Percentiles rank a stretch among this genome's conserved stretches.
Evolutionary conservation across 306 rosid species (phyloP).

Genomic region (Cucumis hystrix): DNA sequence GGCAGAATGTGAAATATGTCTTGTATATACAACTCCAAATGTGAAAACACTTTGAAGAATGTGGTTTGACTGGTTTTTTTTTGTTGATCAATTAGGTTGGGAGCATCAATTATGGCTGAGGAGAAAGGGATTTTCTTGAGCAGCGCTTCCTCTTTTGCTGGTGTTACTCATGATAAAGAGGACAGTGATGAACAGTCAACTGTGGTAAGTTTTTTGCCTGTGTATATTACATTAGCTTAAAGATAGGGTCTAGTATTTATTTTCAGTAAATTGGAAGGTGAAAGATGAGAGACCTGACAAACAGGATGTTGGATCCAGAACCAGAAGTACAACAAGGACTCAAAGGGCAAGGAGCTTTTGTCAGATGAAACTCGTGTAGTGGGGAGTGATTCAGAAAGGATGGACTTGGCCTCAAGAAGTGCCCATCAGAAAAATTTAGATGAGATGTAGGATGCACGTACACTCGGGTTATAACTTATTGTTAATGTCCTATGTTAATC

Average conservation of each 20-base stretch:
- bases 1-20: conserved; percentile 40
- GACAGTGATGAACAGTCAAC: background rate
- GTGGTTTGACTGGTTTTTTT: background rate
- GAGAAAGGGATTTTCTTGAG: background rate
- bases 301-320: conserved; percentile 7
- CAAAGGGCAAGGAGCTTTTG: conserved; percentile 26
- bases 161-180: background rate
- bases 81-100: background rate
- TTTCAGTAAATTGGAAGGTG: background rate
- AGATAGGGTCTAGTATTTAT: background rate
- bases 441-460: conserved; percentile 44
- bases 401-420: conserved; percentile 12
- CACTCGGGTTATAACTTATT: background rate
- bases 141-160: background rate
- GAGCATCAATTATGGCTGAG: conserved; percentile 1
- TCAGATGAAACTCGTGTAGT: conserved; percentile 18
- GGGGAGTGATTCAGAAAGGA: conserved; percentile 20
- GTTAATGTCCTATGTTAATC: conserved; percentile 16
- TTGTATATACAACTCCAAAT: background rate
- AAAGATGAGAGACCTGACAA: conserved; percentile 1
- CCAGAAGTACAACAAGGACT: conserved; percentile 17
- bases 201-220: background rate
- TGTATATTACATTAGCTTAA: background rate
- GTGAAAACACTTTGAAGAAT: background rate
- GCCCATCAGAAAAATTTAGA: conserved; percentile 32